Evolutionary conservation across 2,329 filamentous ascomycete genomes (phyloP).

Genomic region (Trichoderma cornu-damae): DNA sequence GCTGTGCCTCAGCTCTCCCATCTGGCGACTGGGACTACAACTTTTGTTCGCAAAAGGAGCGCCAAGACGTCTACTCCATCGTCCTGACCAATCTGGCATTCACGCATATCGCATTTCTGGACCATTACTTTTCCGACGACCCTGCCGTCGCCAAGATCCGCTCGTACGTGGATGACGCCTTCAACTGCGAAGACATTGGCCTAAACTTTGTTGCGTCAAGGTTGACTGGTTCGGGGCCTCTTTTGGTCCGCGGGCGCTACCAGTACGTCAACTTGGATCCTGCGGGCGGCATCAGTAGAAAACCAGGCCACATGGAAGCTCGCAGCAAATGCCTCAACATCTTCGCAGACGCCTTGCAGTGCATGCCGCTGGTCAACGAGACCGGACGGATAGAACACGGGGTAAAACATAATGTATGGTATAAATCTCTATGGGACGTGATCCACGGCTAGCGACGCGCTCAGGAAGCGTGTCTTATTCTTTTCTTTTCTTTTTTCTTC

Average conservation of each 20-base stretch:
- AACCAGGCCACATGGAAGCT: conserved; percentile 32
- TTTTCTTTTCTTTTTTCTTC: too few species aligned
- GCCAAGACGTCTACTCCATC: conserved; percentile 32
- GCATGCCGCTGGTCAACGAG: conserved; percentile 34
- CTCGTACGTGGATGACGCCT: conserved; percentile 34
- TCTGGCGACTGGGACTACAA: conserved; percentile 31
- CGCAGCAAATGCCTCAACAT: conserved; percentile 35
- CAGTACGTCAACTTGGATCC: conserved; percentile 32
- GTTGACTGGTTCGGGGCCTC: conserved; percentile 33
- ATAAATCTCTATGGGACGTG: conserved; percentile 19
- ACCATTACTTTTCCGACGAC: conserved; percentile 36
- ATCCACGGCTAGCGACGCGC: conserved; percentile 13
- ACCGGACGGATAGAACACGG: conserved; percentile 32
- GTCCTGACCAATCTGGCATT: conserved; percentile 37
- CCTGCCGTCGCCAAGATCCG: conserved; percentile 30
- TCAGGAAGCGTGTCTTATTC: conserved; percentile 3
- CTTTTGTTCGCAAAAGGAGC: conserved; percentile 29
- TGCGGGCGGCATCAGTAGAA: conserved; percentile 31
- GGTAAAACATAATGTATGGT: conserved; percentile 23
- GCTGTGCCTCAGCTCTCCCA: conserved; percentile 29
- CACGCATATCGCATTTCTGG: conserved; percentile 35
- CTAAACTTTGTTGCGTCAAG: conserved; percentile 35
- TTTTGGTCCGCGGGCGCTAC: conserved; percentile 33
- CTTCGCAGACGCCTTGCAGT: conserved; percentile 32
- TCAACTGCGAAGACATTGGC: conserved; percentile 41